Percentiles rank a stretch among this genome's conserved stretches.
phyloP scores from a whole-genome alignment of 2,329 filamentous ascomycete species.

The Aspergillus sp. region DNA sequence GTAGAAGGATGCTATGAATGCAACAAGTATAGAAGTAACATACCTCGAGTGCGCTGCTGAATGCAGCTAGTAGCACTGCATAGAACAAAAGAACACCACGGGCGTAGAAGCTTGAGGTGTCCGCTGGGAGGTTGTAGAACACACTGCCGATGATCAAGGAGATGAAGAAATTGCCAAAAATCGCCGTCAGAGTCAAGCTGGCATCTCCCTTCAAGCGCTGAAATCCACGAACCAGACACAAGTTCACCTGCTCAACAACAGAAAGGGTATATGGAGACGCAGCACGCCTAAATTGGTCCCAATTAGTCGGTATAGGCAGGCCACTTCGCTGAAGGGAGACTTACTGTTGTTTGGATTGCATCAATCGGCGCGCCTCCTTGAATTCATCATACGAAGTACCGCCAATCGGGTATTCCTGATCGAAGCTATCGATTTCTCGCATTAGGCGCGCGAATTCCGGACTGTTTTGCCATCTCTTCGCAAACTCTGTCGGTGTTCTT shows the following conservation, averaged over 20 bases:
- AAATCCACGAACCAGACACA: conserved; percentile 81
- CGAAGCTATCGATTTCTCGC: conserved; percentile 30
- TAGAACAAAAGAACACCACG: conserved; percentile 83
- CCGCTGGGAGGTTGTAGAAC: conserved; percentile 70
- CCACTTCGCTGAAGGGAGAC: background rate
- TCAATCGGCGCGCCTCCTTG: conserved; percentile 1
- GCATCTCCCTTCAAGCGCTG: conserved; percentile 74
- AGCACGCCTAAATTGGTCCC: background rate
- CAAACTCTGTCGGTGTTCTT: conserved; percentile 67
- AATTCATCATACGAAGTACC: conserved; percentile 2
- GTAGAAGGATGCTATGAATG: background rate
- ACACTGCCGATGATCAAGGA: conserved; percentile 75
- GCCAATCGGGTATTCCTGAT: conserved; percentile 25
- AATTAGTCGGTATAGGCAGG: no score
- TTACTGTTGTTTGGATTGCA: conserved; percentile 5
- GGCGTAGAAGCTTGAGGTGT: conserved; percentile 72
- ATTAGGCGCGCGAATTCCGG: conserved; percentile 25
- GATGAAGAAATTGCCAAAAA: conserved; percentile 69
- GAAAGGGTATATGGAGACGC: conserved; percentile 66
- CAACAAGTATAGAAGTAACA: background rate
- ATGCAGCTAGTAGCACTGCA: conserved; percentile 81
- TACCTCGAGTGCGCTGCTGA: conserved; percentile 72
- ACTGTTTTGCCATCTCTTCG: conserved; percentile 46
- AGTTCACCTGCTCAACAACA: conserved; percentile 67
- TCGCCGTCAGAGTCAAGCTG: conserved; percentile 65